Evolutionary conservation across 306 rosid species (phyloP).

Genomic region (Cucurbita argyrosperma): DNA sequence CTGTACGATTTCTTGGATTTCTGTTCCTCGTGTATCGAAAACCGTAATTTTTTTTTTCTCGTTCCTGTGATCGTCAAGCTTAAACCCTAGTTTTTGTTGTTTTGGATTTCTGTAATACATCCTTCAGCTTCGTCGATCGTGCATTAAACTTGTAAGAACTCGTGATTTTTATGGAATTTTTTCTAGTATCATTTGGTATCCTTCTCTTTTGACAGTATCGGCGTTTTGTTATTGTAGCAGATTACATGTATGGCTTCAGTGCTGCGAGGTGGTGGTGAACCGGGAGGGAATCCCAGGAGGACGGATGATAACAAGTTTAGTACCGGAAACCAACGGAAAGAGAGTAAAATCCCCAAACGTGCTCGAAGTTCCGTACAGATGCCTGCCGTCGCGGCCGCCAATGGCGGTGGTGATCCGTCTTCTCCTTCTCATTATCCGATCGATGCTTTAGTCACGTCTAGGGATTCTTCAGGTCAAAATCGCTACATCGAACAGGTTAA

Average conservation of each 20-base stretch:
- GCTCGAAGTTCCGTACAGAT: background rate
- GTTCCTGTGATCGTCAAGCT: background rate
- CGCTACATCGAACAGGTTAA: slow-evolving; percentile 4
- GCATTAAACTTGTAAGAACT: background rate
- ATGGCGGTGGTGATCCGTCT: slow-evolving; percentile 7
- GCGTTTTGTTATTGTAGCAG: slow-evolving; percentile 1
- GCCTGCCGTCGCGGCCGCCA: background rate
- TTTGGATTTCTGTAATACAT: background rate
- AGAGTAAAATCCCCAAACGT: slow-evolving; percentile 11
- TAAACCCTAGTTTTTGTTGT: slow-evolving; percentile 1
- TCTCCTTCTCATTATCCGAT: background rate
- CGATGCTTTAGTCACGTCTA: slow-evolving; percentile 5
- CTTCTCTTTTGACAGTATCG: background rate
- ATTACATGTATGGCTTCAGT: slow-evolving; percentile 27
- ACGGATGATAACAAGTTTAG: slow-evolving; percentile 6
- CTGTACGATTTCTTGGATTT: background rate
- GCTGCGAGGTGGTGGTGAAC: slow-evolving; percentile 16
- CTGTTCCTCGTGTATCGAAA: background rate
- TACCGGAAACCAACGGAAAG: slow-evolving; percentile 9
- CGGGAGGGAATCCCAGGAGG: slow-evolving; percentile 7
- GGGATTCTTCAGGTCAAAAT: slow-evolving; percentile 10
- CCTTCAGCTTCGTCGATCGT: background rate
- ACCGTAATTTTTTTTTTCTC: background rate
- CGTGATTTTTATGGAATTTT: background rate
- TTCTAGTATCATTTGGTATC: background rate